phyloP scores from a whole-genome alignment of 768 basidiomycete species.

The Auriscalpium microsporum region DNA sequence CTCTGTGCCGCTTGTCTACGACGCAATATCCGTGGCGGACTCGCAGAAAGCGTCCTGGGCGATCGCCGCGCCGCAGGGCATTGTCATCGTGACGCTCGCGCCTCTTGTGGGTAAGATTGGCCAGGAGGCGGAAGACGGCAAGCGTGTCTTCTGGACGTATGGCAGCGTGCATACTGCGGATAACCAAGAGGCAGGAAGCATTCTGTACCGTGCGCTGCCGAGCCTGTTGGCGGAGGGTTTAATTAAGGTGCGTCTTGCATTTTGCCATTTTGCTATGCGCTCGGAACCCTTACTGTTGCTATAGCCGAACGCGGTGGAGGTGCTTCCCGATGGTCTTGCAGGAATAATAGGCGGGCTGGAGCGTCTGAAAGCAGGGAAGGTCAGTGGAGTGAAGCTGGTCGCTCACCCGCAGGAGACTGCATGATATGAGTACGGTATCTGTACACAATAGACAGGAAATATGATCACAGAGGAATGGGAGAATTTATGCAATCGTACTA shows the following conservation, averaged over 20 bases:
- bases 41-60: conserved; percentile 12
- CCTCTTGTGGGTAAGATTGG: neutral
- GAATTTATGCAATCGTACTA: too few species aligned
- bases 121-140: neutral
- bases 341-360: conserved; percentile 17
- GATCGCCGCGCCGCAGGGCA: conserved; percentile 7
- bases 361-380: conserved; percentile 6
- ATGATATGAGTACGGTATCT: neutral
- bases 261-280: neutral
- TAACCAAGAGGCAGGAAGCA: conserved; percentile 2
- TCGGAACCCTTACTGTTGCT: neutral
- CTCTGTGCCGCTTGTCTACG: conserved; percentile 8
- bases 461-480: too few species aligned
- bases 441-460: too few species aligned
- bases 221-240: conserved; percentile 1
- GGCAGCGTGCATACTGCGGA: neutral
- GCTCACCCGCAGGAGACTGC: conserved; percentile 2
- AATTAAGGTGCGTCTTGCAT: conserved; percentile 4
- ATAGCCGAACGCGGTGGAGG: conserved; percentile 18
- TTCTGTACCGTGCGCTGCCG: conserved; percentile 1
- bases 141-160: neutral
- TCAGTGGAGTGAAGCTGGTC: conserved; percentile 21
- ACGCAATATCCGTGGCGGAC: conserved; percentile 10
- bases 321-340: conserved; percentile 15
- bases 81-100: conserved; percentile 1